Base-by-base conservation (phyloP, 2,329 filamentous ascomycete genomes). In the Fonsecaea pedrosoi region DNA sequence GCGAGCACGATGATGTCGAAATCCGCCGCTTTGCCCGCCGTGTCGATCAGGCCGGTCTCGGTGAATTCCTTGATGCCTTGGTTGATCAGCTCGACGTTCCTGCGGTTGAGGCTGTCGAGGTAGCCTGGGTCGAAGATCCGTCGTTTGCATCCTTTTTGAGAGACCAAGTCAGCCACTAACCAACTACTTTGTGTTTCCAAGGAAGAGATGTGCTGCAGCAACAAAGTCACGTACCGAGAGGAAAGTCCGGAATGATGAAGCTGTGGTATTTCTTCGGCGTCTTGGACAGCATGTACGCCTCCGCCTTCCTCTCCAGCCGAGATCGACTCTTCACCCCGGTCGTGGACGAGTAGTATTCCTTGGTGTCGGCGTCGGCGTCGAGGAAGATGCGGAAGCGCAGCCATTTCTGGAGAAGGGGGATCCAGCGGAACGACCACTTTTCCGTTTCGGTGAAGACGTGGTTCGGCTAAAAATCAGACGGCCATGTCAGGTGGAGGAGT, bases 261-360 rank as follows among this genome's bases (percentile, higher is more conserved):
- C 87, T 83, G 66, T 86, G 84, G 64, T 89, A 90, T 74, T 87
- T 84, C 57, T 82, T 77, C 0, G 88, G 88, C 0, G 84, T 84
- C 0, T 75, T 78, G 3, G 74, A 71, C 61, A 80, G 81, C 79
- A 87, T 83, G 50, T 82, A 77, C 12, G 72, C 63, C 42, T 48
- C 54, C 45, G 65, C 30, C 9, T 67, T 25, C 21, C 54, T 48
- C 48, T 67, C 65, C 30, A 45, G 60, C 8, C 3, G 34, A 6
- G 30, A 8, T 53, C 65, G 15, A 7, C 25, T 45, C 35, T 56
- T 67, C 25, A 54, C 34, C 9, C 48, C 65, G 3, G n/a, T 40
- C 13, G 54, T 18, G 12, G 34, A 85, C 60, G 72, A 79, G 81
- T 74, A 70, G 76, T 32, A 75, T 74, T 67, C 85, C 81, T 1